Base-by-base conservation (phyloP, 192 early-diverging fungal species). In the Chytriomyces sp. region DNA sequence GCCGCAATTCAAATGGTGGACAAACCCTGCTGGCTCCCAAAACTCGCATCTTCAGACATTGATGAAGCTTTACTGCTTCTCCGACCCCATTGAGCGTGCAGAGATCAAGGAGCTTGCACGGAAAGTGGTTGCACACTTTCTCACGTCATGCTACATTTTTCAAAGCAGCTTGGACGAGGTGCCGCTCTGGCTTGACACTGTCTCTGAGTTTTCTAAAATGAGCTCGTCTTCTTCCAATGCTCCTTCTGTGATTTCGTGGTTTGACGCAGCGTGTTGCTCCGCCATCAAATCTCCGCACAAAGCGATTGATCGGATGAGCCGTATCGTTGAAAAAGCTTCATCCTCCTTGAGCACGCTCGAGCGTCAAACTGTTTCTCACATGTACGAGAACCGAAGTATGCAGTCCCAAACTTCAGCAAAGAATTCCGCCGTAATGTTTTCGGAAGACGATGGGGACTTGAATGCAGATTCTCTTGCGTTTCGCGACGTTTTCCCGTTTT, bases 1-100 rank as follows among this genome's bases (percentile, higher is more conserved):
- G 44, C 82, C 83, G 23, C 88, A 90, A 50, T 92, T 94, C 64
- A 89, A 90, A 26, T 95, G 93, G 93, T 87, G 85, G 68, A 90
- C 48, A 46, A 78, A 78, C 46, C 60, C 64, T 68, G 70, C 66
- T 78, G 69, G 60, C 6, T 62, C 59, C 7, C 66, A 78, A 45
- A 24, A 64, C 18, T 71, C 77, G 11, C 77, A 78, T 61, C 46
- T 78, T 20, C 62, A 64, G 48, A 70, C 77, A 8, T 47, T 78
- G 8, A 11, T 78, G 9, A 44, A 64, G 77, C 11, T 78, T 18
- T 49, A 64, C 7, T 68, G 66, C 49, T 62, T 20, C 23, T 64
- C 77, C 8, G 44, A 26, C 9, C 5, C 67, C 10, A 48, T 10
- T 50, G 35, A 35, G 35, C 35, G 35, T 35, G 6, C 28, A 64